phyloP scores from a whole-genome alignment of 768 basidiomycete species.

The Phaeotremella fagi region DNA sequence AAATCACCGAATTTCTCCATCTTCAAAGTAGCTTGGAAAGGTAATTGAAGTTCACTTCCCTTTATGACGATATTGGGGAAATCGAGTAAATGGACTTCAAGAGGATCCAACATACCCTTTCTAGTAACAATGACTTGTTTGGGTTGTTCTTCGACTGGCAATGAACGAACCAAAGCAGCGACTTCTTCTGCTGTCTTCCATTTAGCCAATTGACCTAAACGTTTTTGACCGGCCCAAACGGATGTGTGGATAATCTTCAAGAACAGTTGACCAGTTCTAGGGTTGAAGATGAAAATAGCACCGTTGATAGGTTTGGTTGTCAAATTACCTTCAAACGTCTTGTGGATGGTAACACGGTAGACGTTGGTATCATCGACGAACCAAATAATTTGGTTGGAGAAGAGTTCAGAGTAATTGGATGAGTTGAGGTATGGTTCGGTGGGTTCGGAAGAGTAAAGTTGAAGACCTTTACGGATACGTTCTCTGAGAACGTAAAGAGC shows the following conservation, averaged over 20 bases:
- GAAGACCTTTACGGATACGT: conserved; percentile 96
- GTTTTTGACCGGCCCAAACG: conserved; percentile 99
- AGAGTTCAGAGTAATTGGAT: conserved; percentile 82
- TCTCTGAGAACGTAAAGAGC: conserved; percentile 95
- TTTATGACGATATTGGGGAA: conserved; percentile 99
- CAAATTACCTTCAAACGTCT: conserved; percentile 99
- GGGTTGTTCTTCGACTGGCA: conserved; percentile 99
- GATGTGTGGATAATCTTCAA: conserved; percentile 99
- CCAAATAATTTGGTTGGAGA: conserved; percentile 99
- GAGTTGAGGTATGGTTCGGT: conserved; percentile 99
- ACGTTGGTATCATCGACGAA: conserved; percentile 99
- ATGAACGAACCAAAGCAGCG: conserved; percentile 88
- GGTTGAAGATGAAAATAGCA: conserved; percentile 75
- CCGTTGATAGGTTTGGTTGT: conserved; percentile 93
- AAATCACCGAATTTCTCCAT: conserved; percentile 99
- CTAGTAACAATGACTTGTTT: conserved; percentile 99
- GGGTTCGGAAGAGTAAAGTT: conserved; percentile 97
- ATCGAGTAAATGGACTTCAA: conserved; percentile 97
- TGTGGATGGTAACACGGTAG: conserved; percentile 81
- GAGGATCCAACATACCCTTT: conserved; percentile 93
- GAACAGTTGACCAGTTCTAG: conserved; percentile 95
- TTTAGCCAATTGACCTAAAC: conserved; percentile 97
- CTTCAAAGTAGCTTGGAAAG: conserved; percentile 99
- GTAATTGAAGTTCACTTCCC: conserved; percentile 93
- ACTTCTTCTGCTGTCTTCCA: conserved; percentile 97